These are phyloP conservation scores for Fomitopsis serialis DNA, from an alignment of 768 basidiomycete genomes.

Conservation along the genomic window DNA sequence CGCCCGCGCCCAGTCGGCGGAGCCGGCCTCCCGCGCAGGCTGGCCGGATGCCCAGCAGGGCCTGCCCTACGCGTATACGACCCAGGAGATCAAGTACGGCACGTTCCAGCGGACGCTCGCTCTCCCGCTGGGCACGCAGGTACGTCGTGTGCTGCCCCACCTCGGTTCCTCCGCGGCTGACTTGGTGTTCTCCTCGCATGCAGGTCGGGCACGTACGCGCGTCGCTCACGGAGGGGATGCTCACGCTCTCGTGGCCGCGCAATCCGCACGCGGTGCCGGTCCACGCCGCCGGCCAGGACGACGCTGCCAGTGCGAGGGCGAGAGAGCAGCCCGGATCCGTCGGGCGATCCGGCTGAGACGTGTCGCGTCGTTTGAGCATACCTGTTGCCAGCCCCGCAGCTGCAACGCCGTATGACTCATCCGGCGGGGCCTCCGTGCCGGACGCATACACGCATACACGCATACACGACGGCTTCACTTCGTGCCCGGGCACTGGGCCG, in stretches of 20 bases:
- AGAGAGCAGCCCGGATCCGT: too few species aligned
- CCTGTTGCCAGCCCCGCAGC: too few species aligned
- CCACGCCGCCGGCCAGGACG: too few species aligned
- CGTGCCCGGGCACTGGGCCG: too few species aligned
- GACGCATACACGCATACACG: too few species aligned
- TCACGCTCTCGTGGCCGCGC: conserved; percentile 35
- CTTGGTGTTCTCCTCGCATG: background rate
- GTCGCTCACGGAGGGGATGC: conserved; percentile 32
- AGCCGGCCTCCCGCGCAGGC: background rate
- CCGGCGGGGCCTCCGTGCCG: too few species aligned
- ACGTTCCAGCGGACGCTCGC: conserved; percentile 30
- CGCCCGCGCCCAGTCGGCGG: background rate
- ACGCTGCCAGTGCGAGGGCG: too few species aligned
- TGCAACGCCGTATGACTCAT: too few species aligned
- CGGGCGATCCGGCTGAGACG: too few species aligned
- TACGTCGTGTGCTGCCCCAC: too few species aligned
- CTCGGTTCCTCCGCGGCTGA: background rate
- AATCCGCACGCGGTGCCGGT: conserved; percentile 1
- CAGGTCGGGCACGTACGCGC: conserved; percentile 35
- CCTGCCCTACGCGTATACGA: conserved; percentile 18
- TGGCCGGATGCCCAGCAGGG: conserved; percentile 1
- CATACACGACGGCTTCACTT: too few species aligned
- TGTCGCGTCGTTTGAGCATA: too few species aligned
- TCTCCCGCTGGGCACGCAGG: conserved; percentile 34
- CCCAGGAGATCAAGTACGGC: conserved; percentile 37